These are phyloP conservation scores for Hyphopichia buzzinii DNA, from an alignment of 1,139 yeast species.

Conservation along the genomic window DNA sequence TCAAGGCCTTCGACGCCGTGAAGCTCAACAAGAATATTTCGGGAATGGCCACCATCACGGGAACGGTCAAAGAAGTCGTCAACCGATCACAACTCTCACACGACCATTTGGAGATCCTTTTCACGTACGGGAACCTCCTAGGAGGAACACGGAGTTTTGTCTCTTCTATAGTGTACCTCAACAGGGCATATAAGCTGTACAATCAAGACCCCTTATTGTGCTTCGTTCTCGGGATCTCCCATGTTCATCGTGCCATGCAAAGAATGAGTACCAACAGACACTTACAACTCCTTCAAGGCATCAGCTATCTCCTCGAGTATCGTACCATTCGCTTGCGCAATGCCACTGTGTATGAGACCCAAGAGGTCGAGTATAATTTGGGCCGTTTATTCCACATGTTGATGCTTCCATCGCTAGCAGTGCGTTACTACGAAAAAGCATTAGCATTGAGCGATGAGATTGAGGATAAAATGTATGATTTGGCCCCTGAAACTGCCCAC, in stretches of 20 bases:
- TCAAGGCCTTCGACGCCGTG: constrained; percentile 81
- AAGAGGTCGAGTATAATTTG: constrained; percentile 79
- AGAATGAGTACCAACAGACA: constrained; percentile 84
- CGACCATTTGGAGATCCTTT: constrained; percentile 70
- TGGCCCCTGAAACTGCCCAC: constrained; percentile 80
- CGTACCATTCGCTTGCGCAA: constrained; percentile 41
- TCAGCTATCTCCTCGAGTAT: constrained; percentile 75
- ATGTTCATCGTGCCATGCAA: constrained; percentile 91
- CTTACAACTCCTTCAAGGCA: constrained; percentile 81
- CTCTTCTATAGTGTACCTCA: constrained; percentile 69
- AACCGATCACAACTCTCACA: constrained; percentile 25
- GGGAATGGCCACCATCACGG: constrained; percentile 76
- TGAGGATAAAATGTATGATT: constrained; percentile 43
- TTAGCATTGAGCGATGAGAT: constrained; percentile 34
- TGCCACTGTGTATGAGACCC: constrained; percentile 53
- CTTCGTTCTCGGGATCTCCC: constrained; percentile 72
- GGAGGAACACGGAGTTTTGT: constrained; percentile 82
- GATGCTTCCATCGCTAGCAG: constrained; percentile 73
- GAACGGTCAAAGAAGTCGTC: constrained; percentile 21
- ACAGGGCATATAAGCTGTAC: constrained; percentile 58
- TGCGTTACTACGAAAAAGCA: constrained; percentile 68
- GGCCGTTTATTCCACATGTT: constrained; percentile 84
- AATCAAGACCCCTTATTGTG: constrained; percentile 79
- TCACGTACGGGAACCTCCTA: constrained; percentile 75
- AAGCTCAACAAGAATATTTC: constrained; percentile 50